A percentile compares a stretch with the other conserved stretches of the same genome.
Conservation (phyloP, 2,329 filamentous ascomycete species). For the Chaetomium sp. region DNA sequence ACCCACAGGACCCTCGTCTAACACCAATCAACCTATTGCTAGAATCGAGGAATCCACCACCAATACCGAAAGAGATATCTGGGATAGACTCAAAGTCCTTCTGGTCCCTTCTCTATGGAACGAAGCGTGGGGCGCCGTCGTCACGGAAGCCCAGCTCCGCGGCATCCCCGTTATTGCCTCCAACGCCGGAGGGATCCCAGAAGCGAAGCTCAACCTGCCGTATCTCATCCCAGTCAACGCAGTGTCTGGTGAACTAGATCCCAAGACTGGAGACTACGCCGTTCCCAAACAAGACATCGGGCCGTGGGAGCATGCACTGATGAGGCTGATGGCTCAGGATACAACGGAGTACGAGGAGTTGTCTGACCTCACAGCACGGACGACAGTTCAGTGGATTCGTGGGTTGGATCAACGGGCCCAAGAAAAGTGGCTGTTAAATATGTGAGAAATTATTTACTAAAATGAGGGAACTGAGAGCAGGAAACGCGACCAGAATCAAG, state of each 20-base stretch:
- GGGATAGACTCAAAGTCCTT: slow-evolving; percentile 22
- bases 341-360: slow-evolving; percentile 11
- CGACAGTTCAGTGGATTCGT: slow-evolving; percentile 14
- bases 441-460: not conserved
- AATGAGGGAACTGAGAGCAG: too few species aligned
- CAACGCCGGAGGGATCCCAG: slow-evolving; percentile 20
- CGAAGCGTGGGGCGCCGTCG: slow-evolving; percentile 23
- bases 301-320: slow-evolving; percentile 15
- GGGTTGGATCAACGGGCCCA: slow-evolving; percentile 15
- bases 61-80: slow-evolving; percentile 21
- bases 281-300: slow-evolving; percentile 19
- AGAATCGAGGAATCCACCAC: slow-evolving; percentile 16
- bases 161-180: slow-evolving; percentile 24
- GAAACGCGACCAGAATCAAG: too few species aligned
- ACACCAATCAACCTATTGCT: not conserved
- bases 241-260: slow-evolving; percentile 15
- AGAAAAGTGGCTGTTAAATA: slow-evolving; percentile 21
- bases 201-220: slow-evolving; percentile 21
- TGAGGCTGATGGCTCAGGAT: slow-evolving; percentile 15
- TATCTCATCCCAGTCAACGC: slow-evolving; percentile 19
- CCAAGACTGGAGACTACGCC: slow-evolving; percentile 17
- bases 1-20: not conserved
- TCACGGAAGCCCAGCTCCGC: slow-evolving; percentile 23
- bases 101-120: slow-evolving; percentile 22
- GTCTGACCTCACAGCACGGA: not conserved